Conservation (phyloP, 1,284 basidiomycete genomes). For the Cutaneotrichosporon sp. region DNA sequence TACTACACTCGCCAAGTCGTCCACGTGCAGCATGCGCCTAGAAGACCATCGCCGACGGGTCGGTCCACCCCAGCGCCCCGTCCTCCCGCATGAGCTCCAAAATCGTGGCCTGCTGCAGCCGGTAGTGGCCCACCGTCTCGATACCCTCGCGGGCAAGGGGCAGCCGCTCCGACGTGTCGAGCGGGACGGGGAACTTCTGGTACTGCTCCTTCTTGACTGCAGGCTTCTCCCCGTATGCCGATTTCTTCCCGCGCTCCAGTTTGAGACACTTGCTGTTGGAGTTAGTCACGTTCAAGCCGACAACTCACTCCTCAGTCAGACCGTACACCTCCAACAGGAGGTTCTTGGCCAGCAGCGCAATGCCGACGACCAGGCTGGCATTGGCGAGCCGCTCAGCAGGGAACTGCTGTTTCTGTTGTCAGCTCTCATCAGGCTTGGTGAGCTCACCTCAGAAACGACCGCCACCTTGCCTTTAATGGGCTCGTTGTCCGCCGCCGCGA, state of each 20-base stretch:
- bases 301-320: conserved; percentile 76
- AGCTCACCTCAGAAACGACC: conserved; percentile 30
- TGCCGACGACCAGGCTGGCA: conserved; percentile 69
- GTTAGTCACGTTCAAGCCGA: conserved; percentile 3
- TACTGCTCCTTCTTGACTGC: conserved; percentile 56
- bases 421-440: neutral
- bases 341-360: conserved; percentile 80
- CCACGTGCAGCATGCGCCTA: neutral
- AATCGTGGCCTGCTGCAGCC: conserved; percentile 37
- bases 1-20: neutral
- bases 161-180: conserved; percentile 34
- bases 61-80: conserved; percentile 30
- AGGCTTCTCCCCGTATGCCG: conserved; percentile 76
- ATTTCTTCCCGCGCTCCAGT: conserved; percentile 88
- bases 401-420: conserved; percentile 28
- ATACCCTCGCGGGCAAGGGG: conserved; percentile 36
- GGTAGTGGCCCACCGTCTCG: conserved; percentile 43
- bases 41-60: neutral
- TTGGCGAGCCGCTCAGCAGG: conserved; percentile 41
- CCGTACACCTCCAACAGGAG: conserved; percentile 78
- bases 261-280: conserved; percentile 61
- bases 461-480: conserved; percentile 28
- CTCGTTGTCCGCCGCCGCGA: conserved; percentile 46
- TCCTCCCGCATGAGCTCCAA: conserved; percentile 40
- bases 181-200: conserved; percentile 17